Evolutionary conservation across 2,329 filamentous ascomycete species (phyloP).

Genomic region (Colletotrichum lentis): DNA sequence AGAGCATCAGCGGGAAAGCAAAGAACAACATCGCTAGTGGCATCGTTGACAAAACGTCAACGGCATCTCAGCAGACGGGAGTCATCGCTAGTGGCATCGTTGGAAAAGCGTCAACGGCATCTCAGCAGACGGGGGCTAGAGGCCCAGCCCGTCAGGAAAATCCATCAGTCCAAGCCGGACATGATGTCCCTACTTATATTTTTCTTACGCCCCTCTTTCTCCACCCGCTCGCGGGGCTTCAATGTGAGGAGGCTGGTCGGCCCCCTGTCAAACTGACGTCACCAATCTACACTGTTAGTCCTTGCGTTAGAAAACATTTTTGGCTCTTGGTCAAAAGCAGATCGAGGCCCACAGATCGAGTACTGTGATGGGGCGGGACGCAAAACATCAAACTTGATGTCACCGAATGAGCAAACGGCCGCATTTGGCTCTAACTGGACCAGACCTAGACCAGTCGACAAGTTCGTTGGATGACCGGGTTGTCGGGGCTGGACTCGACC

Average conservation of each 20-base stretch:
- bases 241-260: not conserved
- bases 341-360: not conserved
- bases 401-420: too few species aligned
- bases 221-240: not conserved
- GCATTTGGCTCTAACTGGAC: not conserved
- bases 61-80: too few species aligned
- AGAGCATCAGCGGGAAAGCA: too few species aligned
- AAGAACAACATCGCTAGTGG: too few species aligned
- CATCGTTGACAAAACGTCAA: too few species aligned
- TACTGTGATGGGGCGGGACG: not conserved
- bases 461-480: not conserved
- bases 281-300: not conserved
- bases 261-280: not conserved
- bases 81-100: too few species aligned
- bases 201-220: slow-evolving; percentile 1
- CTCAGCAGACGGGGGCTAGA: not conserved
- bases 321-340: not conserved
- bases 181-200: not conserved
- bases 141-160: not conserved
- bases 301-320: not conserved
- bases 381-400: not conserved
- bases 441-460: not conserved
- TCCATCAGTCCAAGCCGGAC: not conserved
- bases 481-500: too few species aligned
- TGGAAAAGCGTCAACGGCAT: too few species aligned